Evolutionary conservation across 108 stramenopile species (phyloP).

Genomic region (Cylindrotheca closterium): DNA sequence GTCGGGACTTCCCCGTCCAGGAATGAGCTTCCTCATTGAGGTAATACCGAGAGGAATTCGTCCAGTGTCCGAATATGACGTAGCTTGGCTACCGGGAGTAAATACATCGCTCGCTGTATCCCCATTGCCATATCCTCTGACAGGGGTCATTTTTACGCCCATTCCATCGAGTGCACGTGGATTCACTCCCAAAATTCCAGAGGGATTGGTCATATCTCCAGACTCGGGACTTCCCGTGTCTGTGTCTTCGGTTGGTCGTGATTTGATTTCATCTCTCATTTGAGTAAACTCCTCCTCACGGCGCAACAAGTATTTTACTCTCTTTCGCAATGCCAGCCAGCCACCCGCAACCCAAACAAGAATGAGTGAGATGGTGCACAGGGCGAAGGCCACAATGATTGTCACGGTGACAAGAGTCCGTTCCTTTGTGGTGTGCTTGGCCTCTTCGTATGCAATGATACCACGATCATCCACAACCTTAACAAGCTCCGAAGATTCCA

Average conservation of each 20-base stretch:
- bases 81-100: constrained; percentile 33
- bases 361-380: constrained; percentile 24
- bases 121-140: not conserved
- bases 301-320: constrained; percentile 17
- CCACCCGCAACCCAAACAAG: constrained; percentile 40
- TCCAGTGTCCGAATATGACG: constrained; percentile 24
- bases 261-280: constrained; percentile 20
- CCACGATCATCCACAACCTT: constrained; percentile 7
- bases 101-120: constrained; percentile 19
- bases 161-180: constrained; percentile 14
- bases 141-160: constrained; percentile 32
- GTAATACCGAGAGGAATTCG: constrained; percentile 35
- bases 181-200: constrained; percentile 33
- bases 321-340: constrained; percentile 25
- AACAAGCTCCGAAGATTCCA: constrained; percentile 14
- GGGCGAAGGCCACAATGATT: constrained; percentile 25
- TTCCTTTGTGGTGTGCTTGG: constrained; percentile 14
- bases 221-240: constrained; percentile 15
- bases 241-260: constrained; percentile 32
- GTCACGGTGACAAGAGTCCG: constrained; percentile 18
- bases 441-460: not conserved
- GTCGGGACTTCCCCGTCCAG: too few species aligned
- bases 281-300: constrained; percentile 34
- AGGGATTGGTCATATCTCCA: constrained; percentile 20
- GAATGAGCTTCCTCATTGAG: constrained; percentile 42